Conservation (phyloP, 139 green algal genomes). For the Chlorella ohadii region DNA sequence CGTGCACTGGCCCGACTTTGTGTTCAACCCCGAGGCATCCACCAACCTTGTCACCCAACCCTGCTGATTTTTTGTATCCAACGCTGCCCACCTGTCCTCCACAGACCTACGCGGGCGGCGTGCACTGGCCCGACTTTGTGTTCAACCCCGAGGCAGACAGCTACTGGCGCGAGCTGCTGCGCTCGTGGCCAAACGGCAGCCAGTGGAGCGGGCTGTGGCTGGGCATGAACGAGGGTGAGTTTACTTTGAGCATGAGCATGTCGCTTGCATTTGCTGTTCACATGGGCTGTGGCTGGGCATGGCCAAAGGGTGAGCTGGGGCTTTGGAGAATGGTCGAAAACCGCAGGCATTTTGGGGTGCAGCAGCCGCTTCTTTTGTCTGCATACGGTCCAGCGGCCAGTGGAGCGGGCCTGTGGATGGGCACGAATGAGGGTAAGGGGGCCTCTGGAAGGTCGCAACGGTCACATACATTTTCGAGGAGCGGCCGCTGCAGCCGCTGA, state of each 20-base stretch:
- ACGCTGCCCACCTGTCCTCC: background rate
- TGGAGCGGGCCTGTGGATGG: too few species aligned
- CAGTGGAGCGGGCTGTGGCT: slow-evolving; percentile 59
- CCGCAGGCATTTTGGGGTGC: too few species aligned
- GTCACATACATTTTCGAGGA: too few species aligned
- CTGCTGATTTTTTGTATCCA: background rate
- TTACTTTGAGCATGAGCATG: background rate
- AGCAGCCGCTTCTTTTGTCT: too few species aligned
- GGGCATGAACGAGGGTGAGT: slow-evolving; percentile 83
- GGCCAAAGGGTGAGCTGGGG: too few species aligned
- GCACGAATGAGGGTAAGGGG: too few species aligned
- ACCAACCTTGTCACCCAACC: too few species aligned
- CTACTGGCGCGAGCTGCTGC: slow-evolving; percentile 40
- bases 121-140: slow-evolving; percentile 77
- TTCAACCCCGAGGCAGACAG: background rate
- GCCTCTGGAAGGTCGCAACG: too few species aligned
- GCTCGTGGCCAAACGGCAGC: slow-evolving; percentile 28
- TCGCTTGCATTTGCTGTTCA: background rate
- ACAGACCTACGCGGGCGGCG: background rate
- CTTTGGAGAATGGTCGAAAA: too few species aligned
- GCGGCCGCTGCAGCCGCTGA: too few species aligned
- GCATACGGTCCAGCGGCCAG: too few species aligned
- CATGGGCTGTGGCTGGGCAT: too few species aligned
- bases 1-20: slow-evolving; percentile 77
- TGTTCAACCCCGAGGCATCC: background rate